Percentiles rank a stretch among this genome's conserved stretches.
Conservation (phyloP, 2,329 filamentous ascomycete species). For the Epicoccum nigrum region DNA sequence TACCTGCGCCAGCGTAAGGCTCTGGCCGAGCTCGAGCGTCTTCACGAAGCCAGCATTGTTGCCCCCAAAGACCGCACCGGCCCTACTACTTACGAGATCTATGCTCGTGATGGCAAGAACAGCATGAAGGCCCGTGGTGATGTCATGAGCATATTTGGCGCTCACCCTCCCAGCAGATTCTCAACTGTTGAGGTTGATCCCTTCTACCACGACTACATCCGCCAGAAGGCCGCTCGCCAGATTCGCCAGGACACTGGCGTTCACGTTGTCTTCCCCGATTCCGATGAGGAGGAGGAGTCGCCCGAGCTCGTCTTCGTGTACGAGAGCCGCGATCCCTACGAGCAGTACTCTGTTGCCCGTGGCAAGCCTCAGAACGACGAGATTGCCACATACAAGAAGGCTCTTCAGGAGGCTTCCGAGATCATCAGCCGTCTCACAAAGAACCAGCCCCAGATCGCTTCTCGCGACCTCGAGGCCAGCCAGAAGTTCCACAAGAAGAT, state of each 20-base stretch:
- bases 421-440: constrained; percentile 61
- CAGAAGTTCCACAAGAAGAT: constrained; percentile 69
- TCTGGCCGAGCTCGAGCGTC: constrained; percentile 79
- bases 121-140: constrained; percentile 75
- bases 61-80: constrained; percentile 73
- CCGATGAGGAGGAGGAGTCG: constrained; percentile 64
- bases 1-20: constrained; percentile 85
- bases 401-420: constrained; percentile 64
- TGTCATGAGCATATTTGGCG: constrained; percentile 74
- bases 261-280: constrained; percentile 74
- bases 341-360: constrained; percentile 61
- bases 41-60: constrained; percentile 86
- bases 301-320: constrained; percentile 75
- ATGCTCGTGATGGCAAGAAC: constrained; percentile 85
- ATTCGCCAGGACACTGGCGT: constrained; percentile 75
- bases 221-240: constrained; percentile 66
- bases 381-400: constrained; percentile 61
- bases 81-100: constrained; percentile 83
- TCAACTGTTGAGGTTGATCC: constrained; percentile 71
- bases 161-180: constrained; percentile 76
- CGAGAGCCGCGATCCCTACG: constrained; percentile 65
- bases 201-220: constrained; percentile 78
- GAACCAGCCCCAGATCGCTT: constrained; percentile 61
- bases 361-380: constrained; percentile 62
- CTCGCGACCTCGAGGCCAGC: constrained; percentile 60